phyloP scores from a whole-genome alignment of 2,329 filamentous ascomycete genomes.

The Cladosporium sp. region DNA sequence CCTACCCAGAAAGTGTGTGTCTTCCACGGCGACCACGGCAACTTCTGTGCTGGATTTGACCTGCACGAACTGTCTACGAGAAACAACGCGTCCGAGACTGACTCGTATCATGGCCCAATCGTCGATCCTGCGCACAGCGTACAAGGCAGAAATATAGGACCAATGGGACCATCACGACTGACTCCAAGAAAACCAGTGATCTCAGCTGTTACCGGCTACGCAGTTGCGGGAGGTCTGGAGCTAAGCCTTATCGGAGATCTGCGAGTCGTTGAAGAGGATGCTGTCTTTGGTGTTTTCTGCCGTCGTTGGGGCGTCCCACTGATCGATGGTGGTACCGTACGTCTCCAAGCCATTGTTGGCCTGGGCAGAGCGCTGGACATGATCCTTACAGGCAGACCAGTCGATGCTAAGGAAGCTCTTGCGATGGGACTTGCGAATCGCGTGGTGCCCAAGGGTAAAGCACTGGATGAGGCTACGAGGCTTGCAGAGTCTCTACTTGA shows the following conservation, averaged over 20 bases:
- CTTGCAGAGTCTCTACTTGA: conserved; percentile 45
- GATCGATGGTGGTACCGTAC: conserved; percentile 51
- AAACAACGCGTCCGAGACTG: conserved; percentile 21
- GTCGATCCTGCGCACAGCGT: conserved; percentile 30
- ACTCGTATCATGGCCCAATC: neutral
- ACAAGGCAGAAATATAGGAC: conserved; percentile 38
- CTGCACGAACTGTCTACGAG: conserved; percentile 38
- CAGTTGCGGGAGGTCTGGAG: conserved; percentile 53
- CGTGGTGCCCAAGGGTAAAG: conserved; percentile 49
- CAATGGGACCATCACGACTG: conserved; percentile 52
- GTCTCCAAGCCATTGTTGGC: conserved; percentile 49
- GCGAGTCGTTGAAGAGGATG: conserved; percentile 50
- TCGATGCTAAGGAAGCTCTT: conserved; percentile 48
- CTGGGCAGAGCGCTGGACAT: conserved; percentile 53
- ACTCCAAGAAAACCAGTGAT: conserved; percentile 51
- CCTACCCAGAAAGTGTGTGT: conserved; percentile 50
- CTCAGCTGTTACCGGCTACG: conserved; percentile 48
- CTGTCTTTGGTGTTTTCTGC: conserved; percentile 54
- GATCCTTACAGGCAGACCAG: conserved; percentile 52
- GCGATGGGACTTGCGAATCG: conserved; percentile 51
- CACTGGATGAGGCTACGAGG: conserved; percentile 45
- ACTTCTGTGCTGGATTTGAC: conserved; percentile 54
- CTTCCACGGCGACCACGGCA: conserved; percentile 44
- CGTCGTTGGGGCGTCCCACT: conserved; percentile 51
- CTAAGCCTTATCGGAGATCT: conserved; percentile 52